Evolutionary conservation across 2,329 filamentous ascomycete genomes (phyloP), one percentile per base, ranked within the genome.

Genomic region (Oidium heveae): DNA sequence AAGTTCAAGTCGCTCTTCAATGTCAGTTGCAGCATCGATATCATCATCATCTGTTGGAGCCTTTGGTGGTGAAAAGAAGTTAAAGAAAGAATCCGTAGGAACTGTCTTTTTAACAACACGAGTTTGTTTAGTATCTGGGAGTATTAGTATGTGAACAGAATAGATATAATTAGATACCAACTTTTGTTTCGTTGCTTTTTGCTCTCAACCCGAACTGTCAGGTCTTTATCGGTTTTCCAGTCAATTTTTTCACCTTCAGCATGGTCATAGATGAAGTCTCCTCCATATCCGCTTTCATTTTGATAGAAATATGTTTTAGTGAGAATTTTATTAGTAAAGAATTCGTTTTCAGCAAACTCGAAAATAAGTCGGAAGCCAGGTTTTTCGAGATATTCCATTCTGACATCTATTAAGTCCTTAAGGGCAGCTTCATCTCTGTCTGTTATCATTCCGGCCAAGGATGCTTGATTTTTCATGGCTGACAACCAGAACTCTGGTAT

Each of bases 171-270:
- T 22, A 6, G 15, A 22, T 13, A 68, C 79, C 72, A 75, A 98
- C 91, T 96, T 80, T 96, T 98, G 74, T 98, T 98, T 60, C 91
- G 80, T 74, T 98, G 91, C 77, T 98, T 98, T 80, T 98, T 98
- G 76, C 86, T 93, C 76, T 98, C 91, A 57, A 96, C 74, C 61
- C 86, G 82, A 60, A 96, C 84, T 49, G 91, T 98, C 63, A 98
- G 74, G 66, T 98, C 91, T 70, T 94, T 87, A 64, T 83, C 83
- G 10, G 80, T 72, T 72, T 94, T 91, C 91, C 91, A 98, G 63
- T 95, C 83, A 65, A 98, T 94, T 76, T 94, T 91, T 68, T 94
- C 86, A 60, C 93, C 91, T 69, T 98, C 89, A 56, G 93, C 91
- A 67, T 98, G 91, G 68, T 98, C 91, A 68, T 98, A 98, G 70